A percentile compares a stretch with the other conserved stretches of the same genome.
These are phyloP conservation scores for Irpex sp. DNA, from an alignment of 1,284 basidiomycete species.

Conservation along the genomic window DNA sequence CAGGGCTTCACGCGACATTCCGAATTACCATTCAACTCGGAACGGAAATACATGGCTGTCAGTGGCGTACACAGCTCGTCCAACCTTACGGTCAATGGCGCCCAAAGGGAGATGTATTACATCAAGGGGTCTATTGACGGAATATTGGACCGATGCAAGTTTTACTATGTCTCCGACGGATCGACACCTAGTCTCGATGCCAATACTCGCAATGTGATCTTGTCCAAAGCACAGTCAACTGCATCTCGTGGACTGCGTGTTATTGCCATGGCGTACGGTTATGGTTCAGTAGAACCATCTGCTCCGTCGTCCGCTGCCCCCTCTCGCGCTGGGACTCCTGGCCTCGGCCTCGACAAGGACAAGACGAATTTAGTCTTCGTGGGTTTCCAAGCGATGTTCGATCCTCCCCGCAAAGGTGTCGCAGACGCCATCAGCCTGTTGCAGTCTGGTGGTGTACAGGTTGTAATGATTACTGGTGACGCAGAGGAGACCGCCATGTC, in stretches of 20 bases:
- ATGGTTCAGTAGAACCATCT: constrained; percentile 46
- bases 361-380: constrained; percentile 76
- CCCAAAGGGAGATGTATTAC: constrained; percentile 68
- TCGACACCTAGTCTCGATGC: constrained; percentile 76
- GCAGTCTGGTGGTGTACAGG: constrained; percentile 84
- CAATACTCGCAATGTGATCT: constrained; percentile 59
- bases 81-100: constrained; percentile 31
- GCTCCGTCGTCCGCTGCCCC: constrained; percentile 21
- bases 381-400: constrained; percentile 93
- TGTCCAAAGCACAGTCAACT: constrained; percentile 63
- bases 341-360: constrained; percentile 32
- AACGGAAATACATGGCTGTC: constrained; percentile 89
- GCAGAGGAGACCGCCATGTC: constrained; percentile 87
- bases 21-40: constrained; percentile 90
- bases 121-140: constrained; percentile 91
- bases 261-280: constrained; percentile 87
- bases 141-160: constrained; percentile 80
- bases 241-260: constrained; percentile 80
- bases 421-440: constrained; percentile 79
- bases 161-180: constrained; percentile 83
- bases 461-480: constrained; percentile 98
- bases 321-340: constrained; percentile 24
- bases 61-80: constrained; percentile 54
- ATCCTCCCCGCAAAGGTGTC: constrained; percentile 93
- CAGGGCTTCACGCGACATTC: constrained; percentile 69